Conservation (phyloP, 2,329 filamentous ascomycete species). For the Zasmidium citrigriseum region DNA sequence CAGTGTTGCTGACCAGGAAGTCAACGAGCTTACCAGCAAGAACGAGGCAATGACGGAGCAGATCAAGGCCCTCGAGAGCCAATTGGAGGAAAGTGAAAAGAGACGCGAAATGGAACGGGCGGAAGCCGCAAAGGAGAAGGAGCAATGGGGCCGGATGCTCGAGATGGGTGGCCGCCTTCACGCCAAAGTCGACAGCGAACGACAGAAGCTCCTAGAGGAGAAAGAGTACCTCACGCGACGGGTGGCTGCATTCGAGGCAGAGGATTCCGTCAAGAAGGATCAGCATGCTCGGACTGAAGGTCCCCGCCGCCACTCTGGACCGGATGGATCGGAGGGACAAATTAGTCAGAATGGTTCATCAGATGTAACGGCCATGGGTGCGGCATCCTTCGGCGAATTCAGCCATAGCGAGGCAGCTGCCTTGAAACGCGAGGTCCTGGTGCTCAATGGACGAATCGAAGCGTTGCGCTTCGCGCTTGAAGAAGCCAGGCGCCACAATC, state of each 20-base stretch:
- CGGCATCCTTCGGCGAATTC: background rate
- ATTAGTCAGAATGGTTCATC: background rate
- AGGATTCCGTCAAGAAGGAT: background rate
- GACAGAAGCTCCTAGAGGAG: conserved; percentile 44
- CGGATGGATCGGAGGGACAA: background rate
- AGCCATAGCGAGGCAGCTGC: background rate
- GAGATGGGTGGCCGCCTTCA: conserved; percentile 52
- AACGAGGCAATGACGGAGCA: conserved; percentile 52
- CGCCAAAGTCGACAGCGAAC: conserved; percentile 44
- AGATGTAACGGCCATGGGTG: background rate
- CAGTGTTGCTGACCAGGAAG: conserved; percentile 52
- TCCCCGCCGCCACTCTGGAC: background rate
- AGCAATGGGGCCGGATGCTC: conserved; percentile 54
- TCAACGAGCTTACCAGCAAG: conserved; percentile 54
- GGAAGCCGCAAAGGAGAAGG: conserved; percentile 45
- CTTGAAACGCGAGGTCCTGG: conserved; percentile 13
- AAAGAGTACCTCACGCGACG: conserved; percentile 33
- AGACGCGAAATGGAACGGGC: conserved; percentile 50
- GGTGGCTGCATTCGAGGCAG: conserved; percentile 12
- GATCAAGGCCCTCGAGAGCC: conserved; percentile 48
- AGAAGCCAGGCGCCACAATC: conserved; percentile 13
- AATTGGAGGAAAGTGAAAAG: conserved; percentile 51
- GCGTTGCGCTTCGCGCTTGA: conserved; percentile 14
- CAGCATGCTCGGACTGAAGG: background rate
- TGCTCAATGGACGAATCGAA: conserved; percentile 16